Percentiles rank a stretch among this genome's conserved stretches.
Evolutionary conservation across 2,329 filamentous ascomycete genomes (phyloP).

Genomic region (Alternaria longipes): DNA sequence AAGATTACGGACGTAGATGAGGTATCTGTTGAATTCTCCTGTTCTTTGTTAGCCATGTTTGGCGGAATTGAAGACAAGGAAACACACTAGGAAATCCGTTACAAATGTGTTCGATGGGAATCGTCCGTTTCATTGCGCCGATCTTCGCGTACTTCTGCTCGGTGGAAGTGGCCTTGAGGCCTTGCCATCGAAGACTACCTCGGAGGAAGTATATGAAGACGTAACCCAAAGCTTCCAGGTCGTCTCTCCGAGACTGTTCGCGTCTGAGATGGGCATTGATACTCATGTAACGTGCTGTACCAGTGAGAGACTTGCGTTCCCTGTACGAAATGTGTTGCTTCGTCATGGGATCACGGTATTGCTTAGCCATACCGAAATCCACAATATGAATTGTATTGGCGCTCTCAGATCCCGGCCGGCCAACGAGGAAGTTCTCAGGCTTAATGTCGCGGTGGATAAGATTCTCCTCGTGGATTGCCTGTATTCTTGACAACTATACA

Average conservation of each 20-base stretch:
- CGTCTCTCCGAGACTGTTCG: constrained; percentile 94
- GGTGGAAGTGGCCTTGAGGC: constrained; percentile 73
- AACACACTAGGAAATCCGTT: constrained; percentile 83
- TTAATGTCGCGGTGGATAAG: constrained; percentile 99
- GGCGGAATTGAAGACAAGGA: neutral
- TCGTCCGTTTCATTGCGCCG: constrained; percentile 99
- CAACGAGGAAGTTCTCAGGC: constrained; percentile 98
- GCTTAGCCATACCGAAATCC: constrained; percentile 99
- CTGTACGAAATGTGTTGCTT: constrained; percentile 99
- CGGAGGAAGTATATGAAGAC: constrained; percentile 76
- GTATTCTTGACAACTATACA: constrained; percentile 82
- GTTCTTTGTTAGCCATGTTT: constrained; percentile 50
- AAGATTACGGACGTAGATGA: constrained; percentile 96
- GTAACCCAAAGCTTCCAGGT: constrained; percentile 83
- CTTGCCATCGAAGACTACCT: constrained; percentile 73
- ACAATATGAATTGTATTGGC: constrained; percentile 98
- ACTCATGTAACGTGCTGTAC: constrained; percentile 98
- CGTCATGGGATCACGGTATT: constrained; percentile 97
- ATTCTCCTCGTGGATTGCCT: constrained; percentile 97
- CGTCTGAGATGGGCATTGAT: constrained; percentile 98
- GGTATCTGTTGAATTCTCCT: constrained; percentile 97
- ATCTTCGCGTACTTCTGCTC: constrained; percentile 99
- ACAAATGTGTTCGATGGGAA: constrained; percentile 94
- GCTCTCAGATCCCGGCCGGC: constrained; percentile 88
- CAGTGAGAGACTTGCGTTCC: constrained; percentile 94